A percentile compares a stretch with the other conserved stretches of the same genome.
Conservation (phyloP, 1,139 yeast genomes). For the Taphrina confusa region DNA sequence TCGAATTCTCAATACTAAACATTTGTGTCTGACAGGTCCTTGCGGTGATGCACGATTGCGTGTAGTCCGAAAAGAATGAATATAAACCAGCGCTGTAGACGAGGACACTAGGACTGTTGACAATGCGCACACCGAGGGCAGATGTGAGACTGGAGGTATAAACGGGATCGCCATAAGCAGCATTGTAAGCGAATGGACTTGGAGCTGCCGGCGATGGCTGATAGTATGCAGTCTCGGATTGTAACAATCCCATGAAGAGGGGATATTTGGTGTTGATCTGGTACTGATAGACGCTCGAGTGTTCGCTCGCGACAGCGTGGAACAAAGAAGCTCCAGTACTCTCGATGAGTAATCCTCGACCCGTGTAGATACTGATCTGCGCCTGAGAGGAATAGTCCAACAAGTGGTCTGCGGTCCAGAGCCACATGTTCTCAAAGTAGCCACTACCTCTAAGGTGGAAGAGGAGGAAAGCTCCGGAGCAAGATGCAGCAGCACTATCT, state of each 20-base stretch:
- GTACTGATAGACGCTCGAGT: slow-evolving; percentile 35
- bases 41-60: slow-evolving; percentile 5
- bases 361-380: slow-evolving; percentile 33
- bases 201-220: slow-evolving; percentile 38
- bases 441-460: slow-evolving; percentile 36
- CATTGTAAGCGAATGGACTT: slow-evolving; percentile 27
- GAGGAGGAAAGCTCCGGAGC: slow-evolving; percentile 35
- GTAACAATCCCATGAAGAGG: slow-evolving; percentile 35
- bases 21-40: slow-evolving; percentile 14
- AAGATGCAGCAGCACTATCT: slow-evolving; percentile 7
- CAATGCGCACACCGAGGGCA: slow-evolving; percentile 11
- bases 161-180: slow-evolving; percentile 33
- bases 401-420: slow-evolving; percentile 38
- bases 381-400: slow-evolving; percentile 22
- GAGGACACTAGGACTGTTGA: slow-evolving; percentile 10
- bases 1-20: slow-evolving; percentile 16
- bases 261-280: slow-evolving; percentile 33
- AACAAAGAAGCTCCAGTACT: slow-evolving; percentile 32
- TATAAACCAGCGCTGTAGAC: slow-evolving; percentile 12
- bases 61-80: slow-evolving; percentile 21
- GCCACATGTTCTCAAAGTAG: slow-evolving; percentile 38
- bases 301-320: slow-evolving; percentile 37
- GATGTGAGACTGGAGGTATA: slow-evolving; percentile 29
- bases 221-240: slow-evolving; percentile 38
- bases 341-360: slow-evolving; percentile 37